A percentile compares a stretch with the other conserved stretches of the same genome.
Conservation (phyloP, 2,329 filamentous ascomycete species). For the Canariomyces notabilis region DNA sequence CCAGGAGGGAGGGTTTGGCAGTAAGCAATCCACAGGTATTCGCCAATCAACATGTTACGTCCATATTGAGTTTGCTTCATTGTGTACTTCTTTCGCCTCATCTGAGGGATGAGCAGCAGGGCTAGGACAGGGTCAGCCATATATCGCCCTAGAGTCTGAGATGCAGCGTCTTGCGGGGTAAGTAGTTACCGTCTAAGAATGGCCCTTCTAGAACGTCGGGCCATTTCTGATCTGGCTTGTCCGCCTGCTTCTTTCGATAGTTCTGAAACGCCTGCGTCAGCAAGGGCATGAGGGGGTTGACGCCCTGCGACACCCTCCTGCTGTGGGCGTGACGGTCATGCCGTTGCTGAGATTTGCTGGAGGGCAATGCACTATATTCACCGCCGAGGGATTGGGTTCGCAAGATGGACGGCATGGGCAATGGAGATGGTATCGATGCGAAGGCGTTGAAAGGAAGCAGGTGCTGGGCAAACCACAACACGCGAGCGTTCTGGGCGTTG, state of each 20-base stretch:
- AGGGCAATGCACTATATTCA: conserved; percentile 34
- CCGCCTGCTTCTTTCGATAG: conserved; percentile 60
- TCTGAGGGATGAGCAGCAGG: conserved; percentile 59
- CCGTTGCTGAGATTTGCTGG: conserved; percentile 29
- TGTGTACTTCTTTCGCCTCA: conserved; percentile 62
- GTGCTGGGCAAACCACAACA: conserved; percentile 30
- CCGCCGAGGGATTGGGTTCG: conserved; percentile 49
- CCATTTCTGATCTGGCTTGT: conserved; percentile 58
- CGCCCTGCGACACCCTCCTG: conserved; percentile 33
- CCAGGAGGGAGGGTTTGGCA: conserved; percentile 42
- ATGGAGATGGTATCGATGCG: conserved; percentile 35
- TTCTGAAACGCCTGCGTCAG: conserved; percentile 58
- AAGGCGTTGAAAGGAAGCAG: conserved; percentile 43
- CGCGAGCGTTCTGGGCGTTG: conserved; percentile 43
- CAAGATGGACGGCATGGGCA: conserved; percentile 41
- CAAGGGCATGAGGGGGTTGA: conserved; percentile 52
- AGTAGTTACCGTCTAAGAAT: conserved; percentile 57
- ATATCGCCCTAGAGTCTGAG: not conserved
- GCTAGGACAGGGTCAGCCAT: conserved; percentile 37
- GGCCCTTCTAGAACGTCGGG: conserved; percentile 59
- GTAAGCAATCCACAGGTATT: conserved; percentile 58
- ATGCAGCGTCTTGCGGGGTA: conserved; percentile 3
- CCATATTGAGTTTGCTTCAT: conserved; percentile 60
- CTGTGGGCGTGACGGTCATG: conserved; percentile 26
- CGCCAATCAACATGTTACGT: conserved; percentile 65